Evolutionary conservation across 2,329 filamentous ascomycete species (phyloP).

Genomic region (Shiraia sp.): DNA sequence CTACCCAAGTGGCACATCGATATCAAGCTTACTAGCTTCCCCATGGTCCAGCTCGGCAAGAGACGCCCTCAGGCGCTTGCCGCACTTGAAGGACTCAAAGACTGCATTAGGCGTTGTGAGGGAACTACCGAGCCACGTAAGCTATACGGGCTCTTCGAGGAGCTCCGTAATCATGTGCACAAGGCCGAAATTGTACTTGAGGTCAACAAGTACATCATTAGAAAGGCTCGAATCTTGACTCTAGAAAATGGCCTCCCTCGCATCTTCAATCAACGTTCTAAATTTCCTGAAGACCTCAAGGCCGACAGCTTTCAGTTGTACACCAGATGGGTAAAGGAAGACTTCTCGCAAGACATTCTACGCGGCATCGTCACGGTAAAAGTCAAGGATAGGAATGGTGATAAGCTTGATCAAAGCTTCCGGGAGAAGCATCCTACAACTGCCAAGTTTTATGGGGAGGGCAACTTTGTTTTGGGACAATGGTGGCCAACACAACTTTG

Average conservation of each 20-base stretch:
- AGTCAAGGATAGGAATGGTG: slow-evolving; percentile 25
- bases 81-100: slow-evolving; percentile 28
- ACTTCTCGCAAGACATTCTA: slow-evolving; percentile 52
- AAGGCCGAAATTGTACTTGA: slow-evolving; percentile 41
- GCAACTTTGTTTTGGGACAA: slow-evolving; percentile 50
- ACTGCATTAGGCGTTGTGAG: slow-evolving; percentile 24
- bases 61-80: slow-evolving; percentile 16
- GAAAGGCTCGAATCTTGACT: slow-evolving; percentile 42
- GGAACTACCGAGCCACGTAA: background rate
- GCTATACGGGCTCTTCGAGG: slow-evolving; percentile 25
- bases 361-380: slow-evolving; percentile 45
- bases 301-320: slow-evolving; percentile 54
- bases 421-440: slow-evolving; percentile 16
- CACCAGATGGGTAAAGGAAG: slow-evolving; percentile 48
- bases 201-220: slow-evolving; percentile 38
- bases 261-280: slow-evolving; percentile 42
- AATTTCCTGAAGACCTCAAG: slow-evolving; percentile 52
- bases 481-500: slow-evolving; percentile 61
- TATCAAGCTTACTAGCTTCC: slow-evolving; percentile 4
- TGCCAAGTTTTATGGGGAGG: slow-evolving; percentile 46
- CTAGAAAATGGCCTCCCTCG: slow-evolving; percentile 42
- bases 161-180: slow-evolving; percentile 45
- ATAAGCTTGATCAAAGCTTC: slow-evolving; percentile 26
- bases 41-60: slow-evolving; percentile 10
- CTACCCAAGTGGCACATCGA: slow-evolving; percentile 19